Base-by-base conservation (phyloP, 2,329 filamentous ascomycete genomes). In the Biscogniauxia marginata region DNA sequence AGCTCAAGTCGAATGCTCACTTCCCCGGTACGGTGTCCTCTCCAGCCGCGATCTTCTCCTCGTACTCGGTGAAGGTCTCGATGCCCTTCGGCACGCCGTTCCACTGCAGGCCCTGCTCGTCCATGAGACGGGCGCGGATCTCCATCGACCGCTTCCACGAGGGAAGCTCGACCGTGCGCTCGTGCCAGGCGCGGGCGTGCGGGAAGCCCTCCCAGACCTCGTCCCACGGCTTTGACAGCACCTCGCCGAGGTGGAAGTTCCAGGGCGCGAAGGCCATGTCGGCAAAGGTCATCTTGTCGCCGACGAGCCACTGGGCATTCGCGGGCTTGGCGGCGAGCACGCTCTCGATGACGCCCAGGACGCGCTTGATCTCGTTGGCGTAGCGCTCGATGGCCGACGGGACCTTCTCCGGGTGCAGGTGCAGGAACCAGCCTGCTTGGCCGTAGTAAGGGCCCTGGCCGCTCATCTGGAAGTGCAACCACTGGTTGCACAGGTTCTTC, bases 381-480 rank as follows among this genome's bases (percentile, higher is more conserved):
- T 71, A 72, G 9, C 70, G 63, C 45, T 67, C 65, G 8, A 67
- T 61, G 3, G 70, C 68, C 0, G 65, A 65, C 0, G 58, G 65
- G 16, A 72, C 16, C 57, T 58, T 62, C 24, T 71, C 62, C 2
- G 50, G 61, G 49, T 65, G 63, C 48, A 72, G 3, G 53, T 57
- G 56, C 62, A 57, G 56, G 30, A 71, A 56, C 60, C 60, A 58
- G 21, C 24, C 13, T 0, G 4, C 20, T 16, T 56, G 61, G 70
- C 72, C 46, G 47, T 63, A 75, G 55, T 76, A 75, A 1, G 74
- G 74, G 0, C 73, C 74, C 62, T 75, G 73, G 13, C 74, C 73
- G 16, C 71, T 74, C 60, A 70, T 70, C 50, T 76, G 73, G 56
- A 75, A 81, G 54, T 73, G 66, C 11, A 78, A 64, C 67, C 71